Conservation (phyloP, 805 yeast species). For the Ascoidea asiatica region DNA sequence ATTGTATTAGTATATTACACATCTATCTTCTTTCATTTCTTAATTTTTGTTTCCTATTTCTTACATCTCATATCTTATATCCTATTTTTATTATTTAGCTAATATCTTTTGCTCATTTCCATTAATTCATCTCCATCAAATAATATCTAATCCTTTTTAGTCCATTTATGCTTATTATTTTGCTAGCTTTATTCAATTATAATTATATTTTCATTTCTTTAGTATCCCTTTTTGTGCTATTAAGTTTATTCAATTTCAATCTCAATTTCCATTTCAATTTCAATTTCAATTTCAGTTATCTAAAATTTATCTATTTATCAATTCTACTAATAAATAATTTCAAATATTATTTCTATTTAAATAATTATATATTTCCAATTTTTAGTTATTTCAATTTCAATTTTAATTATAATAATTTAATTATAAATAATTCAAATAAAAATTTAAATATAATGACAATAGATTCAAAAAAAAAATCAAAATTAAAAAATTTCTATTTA, state of each 20-base stretch:
- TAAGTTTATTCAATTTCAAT: not conserved
- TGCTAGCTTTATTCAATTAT: not conserved
- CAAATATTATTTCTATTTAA: no score
- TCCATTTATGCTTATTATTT: not conserved
- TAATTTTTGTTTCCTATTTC: not conserved
- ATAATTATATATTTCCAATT: no score
- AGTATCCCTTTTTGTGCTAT: no score
- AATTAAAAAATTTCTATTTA: no score
- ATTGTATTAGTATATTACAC: no score
- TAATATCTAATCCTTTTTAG: no score
- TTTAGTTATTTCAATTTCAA: not conserved
- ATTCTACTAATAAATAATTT: no score
- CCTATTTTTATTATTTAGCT: not conserved
- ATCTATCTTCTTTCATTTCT: not conserved
- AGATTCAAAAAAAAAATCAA: not conserved
- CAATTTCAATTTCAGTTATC: not conserved
- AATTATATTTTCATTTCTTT: not conserved
- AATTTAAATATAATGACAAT: not conserved
- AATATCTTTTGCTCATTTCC: no score
- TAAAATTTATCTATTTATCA: no score
- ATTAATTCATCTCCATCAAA: no score
- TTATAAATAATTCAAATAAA: not conserved
- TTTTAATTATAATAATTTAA: no score
- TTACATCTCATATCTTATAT: not conserved
- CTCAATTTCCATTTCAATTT: not conserved